Evolutionary conservation across 768 basidiomycete species (phyloP), one percentile per base, ranked within the genome.

Genomic region (Lactarius tabidus): DNA sequence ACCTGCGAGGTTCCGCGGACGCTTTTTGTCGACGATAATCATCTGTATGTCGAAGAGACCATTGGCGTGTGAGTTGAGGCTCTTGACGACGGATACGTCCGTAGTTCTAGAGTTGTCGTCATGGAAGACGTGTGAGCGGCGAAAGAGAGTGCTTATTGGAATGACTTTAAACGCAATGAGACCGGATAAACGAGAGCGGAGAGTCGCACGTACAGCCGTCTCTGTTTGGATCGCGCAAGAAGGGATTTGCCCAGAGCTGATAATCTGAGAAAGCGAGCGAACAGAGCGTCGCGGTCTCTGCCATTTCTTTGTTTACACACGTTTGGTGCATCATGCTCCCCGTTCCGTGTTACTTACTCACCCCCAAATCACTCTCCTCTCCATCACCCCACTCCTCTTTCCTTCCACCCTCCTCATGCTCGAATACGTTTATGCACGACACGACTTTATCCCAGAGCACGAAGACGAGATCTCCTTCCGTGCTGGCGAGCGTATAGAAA

Each of bases 391-490:
- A 14, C 17, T 29, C 1, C 23, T 7, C 20, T 18, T 20, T 8
- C 20, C 18, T 3, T 39, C 6, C 39, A 39, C 17, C 18, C 48
- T 2, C 43, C n/a, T 36, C 20, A 92, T 92, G 91, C 80, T 84
- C 23, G 87, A 91, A 71, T 91, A 90, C 78, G 92, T 95, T 59
- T 94, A 91, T 71, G 93, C 90, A 1, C 79, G 93, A 17, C 93
- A 96, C 74, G 88, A 90, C 71, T 98, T 98, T 70, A 71, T 77
- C 5, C 95, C 97, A 3, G 95, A 99, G 79, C 86, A 98, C 75
- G 91, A 91, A 59, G 97, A 99, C 76, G 97, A 99, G 77, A 83
- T 98, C 43, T 71, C 85, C 1, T 97, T 98, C 74, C 80, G 78
- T 51, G 87, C 87, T 5, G 95, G 95, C 2, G 93, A 98, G 70